Percentiles rank a stretch among this genome's conserved stretches.
Conservation (phyloP, 1,284 basidiomycete species). For the Boletellus deceptivus region DNA sequence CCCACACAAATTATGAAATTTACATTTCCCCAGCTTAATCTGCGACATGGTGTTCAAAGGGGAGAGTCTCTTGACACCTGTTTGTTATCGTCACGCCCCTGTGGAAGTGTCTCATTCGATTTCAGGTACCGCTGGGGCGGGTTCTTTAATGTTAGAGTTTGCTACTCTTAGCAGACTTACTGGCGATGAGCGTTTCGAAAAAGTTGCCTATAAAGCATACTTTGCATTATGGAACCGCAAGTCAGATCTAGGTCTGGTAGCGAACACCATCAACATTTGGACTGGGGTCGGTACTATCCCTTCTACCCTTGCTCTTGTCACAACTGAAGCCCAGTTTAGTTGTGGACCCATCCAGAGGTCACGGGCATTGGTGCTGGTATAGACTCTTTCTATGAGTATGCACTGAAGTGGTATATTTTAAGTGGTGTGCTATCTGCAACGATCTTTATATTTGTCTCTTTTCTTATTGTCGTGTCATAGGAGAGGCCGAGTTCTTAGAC, state of each 20-base stretch:
- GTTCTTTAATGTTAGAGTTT: conserved; percentile 89
- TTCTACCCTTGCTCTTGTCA: neutral
- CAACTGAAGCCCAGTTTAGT: conserved; percentile 35
- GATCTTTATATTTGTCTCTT: neutral
- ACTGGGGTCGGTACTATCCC: conserved; percentile 58
- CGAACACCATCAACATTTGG: conserved; percentile 82
- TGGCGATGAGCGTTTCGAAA: conserved; percentile 84
- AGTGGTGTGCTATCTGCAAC: conserved; percentile 56
- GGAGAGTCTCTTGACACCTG: conserved; percentile 80
- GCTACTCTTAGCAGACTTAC: conserved; percentile 87
- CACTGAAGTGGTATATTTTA: conserved; percentile 85
- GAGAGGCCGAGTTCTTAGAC: conserved; percentile 84
- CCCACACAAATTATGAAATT: neutral
- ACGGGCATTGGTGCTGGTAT: conserved; percentile 88
- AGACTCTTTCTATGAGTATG: conserved; percentile 93
- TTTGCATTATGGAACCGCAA: conserved; percentile 91
- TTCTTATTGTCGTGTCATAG: conserved; percentile 38
- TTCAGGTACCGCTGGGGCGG: conserved; percentile 86
- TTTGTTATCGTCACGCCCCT: conserved; percentile 38
- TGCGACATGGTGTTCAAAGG: conserved; percentile 64
- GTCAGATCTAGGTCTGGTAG: conserved; percentile 78
- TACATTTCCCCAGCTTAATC: conserved; percentile 55
- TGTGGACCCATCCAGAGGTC: conserved; percentile 71
- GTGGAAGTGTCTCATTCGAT: conserved; percentile 13
- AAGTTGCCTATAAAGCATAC: conserved; percentile 80